Base-by-base conservation (phyloP, 768 basidiomycete species). In the Serendipita vermifera region DNA sequence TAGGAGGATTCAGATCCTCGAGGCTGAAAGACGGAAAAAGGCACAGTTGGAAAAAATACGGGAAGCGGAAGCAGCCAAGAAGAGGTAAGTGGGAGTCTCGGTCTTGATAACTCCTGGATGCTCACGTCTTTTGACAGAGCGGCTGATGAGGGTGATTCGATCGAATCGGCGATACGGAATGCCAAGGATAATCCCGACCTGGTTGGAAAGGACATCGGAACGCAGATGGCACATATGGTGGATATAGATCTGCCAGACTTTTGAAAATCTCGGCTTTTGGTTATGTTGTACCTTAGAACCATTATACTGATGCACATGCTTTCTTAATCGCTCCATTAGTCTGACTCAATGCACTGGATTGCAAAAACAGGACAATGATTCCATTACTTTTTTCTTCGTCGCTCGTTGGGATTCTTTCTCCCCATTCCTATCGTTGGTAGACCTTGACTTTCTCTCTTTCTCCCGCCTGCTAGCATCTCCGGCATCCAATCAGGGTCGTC, bases 401-500 rank as follows among this genome's bases (percentile, higher is more conserved):
- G 66, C 68, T 85, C 87, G 66, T 98, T 97, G 1, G 90, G 91
- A 70, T 98, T 98, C 66, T 77, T 85, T 66, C 80, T 76, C 22
- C 94, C 94, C 62, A 83, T 78, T 2, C 93, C 93, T 62, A 98
- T 83, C 59, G 77, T 73, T 5, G 93, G 93, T 77, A 96, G 74
- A 1, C 63, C 66, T 61, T 76, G 81, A 65, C 77, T 79, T 73
- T 72, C 76, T 55, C 70, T 89, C 1, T 87, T 84, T 9, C 82
- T 77, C 26, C 78, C 68, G 2, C 83, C 78, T 1, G 75, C 76
- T 27, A 90, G 68, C 63, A 91, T 85, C 63, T 83, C 85, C 13
- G 90, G 89, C 55, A 87, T 70, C 89, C 89, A 92, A 71, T 97
- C 92, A 7, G 91, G 91, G 73, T 97, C 92, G 76, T 89, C 83